A percentile compares a stretch with the other conserved stretches of the same genome.
phyloP scores from a whole-genome alignment of 371 early-diverging fungal species.

The Syncephalastrum monosporum region DNA sequence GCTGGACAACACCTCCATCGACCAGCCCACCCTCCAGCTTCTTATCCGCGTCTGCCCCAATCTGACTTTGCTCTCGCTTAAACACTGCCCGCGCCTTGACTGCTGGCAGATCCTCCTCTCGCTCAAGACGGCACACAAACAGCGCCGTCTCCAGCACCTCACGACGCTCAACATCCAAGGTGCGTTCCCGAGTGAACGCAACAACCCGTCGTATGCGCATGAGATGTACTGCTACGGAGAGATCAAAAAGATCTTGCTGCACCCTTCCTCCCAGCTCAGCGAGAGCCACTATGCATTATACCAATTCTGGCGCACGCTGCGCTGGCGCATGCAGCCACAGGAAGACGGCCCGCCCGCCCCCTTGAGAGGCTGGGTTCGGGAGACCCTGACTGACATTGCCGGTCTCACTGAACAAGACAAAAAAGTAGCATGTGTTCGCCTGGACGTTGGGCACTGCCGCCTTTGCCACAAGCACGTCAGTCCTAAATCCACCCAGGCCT shows the following conservation, averaged over 20 bases:
- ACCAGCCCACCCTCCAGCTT: slow-evolving; percentile 2
- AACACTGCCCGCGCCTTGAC: slow-evolving; percentile 6
- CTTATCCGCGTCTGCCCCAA: slow-evolving; percentile 8
- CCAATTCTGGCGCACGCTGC: slow-evolving; percentile 10
- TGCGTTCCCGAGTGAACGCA: slow-evolving; percentile 13
- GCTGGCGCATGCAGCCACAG: slow-evolving; percentile 3
- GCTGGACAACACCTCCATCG: slow-evolving; percentile 7
- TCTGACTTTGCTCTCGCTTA: slow-evolving; percentile 4
- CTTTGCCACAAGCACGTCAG: slow-evolving; percentile 15
- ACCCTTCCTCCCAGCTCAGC: slow-evolving; percentile 1
- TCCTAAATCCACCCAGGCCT: neutral
- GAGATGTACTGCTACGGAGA: slow-evolving; percentile 13
- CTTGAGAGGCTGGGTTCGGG: slow-evolving; percentile 2
- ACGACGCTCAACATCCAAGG: slow-evolving; percentile 9
- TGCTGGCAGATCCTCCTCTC: slow-evolving; percentile 10
- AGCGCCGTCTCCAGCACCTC: slow-evolving; percentile 8
- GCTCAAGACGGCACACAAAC: slow-evolving; percentile 1
- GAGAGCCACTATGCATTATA: slow-evolving; percentile 13
- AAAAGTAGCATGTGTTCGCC: neutral
- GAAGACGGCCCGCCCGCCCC: slow-evolving; percentile 6
- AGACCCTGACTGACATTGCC: slow-evolving; percentile 3
- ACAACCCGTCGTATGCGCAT: slow-evolving; percentile 9
- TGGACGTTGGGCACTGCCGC: slow-evolving; percentile 10
- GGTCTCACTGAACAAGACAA: slow-evolving; percentile 5
- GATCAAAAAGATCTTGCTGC: slow-evolving; percentile 8